Conservation (phyloP, 169 alveolate species). For the Pseudocohnilembus persalinus region DNA sequence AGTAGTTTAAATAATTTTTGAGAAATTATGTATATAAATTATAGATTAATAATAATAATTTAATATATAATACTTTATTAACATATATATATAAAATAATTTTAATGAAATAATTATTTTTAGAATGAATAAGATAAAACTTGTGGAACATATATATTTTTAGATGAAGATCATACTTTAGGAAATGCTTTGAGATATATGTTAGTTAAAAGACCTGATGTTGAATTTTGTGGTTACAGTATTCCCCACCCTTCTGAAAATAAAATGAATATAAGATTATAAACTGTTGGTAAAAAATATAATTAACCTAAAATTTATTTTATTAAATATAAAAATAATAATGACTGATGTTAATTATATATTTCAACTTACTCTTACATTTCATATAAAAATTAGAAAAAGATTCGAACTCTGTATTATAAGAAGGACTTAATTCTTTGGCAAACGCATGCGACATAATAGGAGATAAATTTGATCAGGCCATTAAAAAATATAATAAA, state of each 20-base stretch:
- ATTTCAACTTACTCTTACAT: no score
- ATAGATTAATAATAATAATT: no score
- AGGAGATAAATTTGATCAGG: constrained; percentile 35
- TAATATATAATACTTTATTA: no score
- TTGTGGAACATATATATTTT: constrained; percentile 60
- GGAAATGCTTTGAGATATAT: constrained; percentile 68
- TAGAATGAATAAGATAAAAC: constrained; percentile 26
- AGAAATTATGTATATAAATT: no score
- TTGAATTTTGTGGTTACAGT: constrained; percentile 70
- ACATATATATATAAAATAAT: no score
- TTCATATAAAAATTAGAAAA: constrained; percentile 17
- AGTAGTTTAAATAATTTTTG: no score
- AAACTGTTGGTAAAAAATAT: constrained; percentile 37
- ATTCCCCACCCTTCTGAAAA: constrained; percentile 79
- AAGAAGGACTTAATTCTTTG: constrained; percentile 38
- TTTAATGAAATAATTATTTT: neutral
- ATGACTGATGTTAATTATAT: no score
- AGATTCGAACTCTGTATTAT: constrained; percentile 39
- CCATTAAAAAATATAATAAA: constrained; percentile 25
- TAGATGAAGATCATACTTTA: constrained; percentile 74
- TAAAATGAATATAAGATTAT: constrained; percentile 64
- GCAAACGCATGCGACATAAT: constrained; percentile 36
- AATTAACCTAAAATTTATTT: neutral
- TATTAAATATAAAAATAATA: neutral
- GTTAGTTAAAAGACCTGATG: constrained; percentile 57